A percentile compares a stretch with the other conserved stretches of the same genome.
phyloP scores from a whole-genome alignment of 2,329 filamentous ascomycete species.

The Colletotrichum neosansevieriae region DNA sequence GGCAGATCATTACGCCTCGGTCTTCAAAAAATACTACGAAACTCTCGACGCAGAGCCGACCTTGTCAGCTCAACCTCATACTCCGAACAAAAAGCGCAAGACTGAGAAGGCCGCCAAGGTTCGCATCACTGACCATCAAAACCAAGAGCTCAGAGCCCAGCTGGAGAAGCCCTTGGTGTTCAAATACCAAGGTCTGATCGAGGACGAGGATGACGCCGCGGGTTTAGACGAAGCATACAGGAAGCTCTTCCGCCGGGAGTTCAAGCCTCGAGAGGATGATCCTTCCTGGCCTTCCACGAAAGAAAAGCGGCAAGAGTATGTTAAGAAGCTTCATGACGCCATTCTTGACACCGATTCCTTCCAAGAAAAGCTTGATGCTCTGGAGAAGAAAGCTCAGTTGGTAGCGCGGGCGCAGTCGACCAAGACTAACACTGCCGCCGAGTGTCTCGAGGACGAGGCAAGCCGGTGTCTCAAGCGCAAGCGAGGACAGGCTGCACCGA shows the following conservation, averaged over 20 bases:
- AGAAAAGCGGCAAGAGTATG: background rate
- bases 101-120: background rate
- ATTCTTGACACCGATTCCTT: background rate
- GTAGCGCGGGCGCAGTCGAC: background rate
- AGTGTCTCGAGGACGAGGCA: background rate
- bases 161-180: background rate
- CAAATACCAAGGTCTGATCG: background rate
- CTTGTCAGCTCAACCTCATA: background rate
- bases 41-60: background rate
- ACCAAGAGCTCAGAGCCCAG: background rate
- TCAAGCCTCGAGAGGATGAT: background rate
- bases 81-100: background rate
- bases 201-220: background rate
- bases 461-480: background rate
- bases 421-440: background rate
- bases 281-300: background rate
- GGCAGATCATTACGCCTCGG: background rate
- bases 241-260: background rate
- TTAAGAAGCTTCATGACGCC: conserved; percentile 2
- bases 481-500: background rate
- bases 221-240: background rate
- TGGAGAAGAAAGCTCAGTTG: background rate
- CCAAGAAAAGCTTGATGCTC: background rate
- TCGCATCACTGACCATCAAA: background rate
- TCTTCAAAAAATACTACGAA: background rate